Conservation (phyloP, 345 rosid genomes). For the Boechera divaricarpa region DNA sequence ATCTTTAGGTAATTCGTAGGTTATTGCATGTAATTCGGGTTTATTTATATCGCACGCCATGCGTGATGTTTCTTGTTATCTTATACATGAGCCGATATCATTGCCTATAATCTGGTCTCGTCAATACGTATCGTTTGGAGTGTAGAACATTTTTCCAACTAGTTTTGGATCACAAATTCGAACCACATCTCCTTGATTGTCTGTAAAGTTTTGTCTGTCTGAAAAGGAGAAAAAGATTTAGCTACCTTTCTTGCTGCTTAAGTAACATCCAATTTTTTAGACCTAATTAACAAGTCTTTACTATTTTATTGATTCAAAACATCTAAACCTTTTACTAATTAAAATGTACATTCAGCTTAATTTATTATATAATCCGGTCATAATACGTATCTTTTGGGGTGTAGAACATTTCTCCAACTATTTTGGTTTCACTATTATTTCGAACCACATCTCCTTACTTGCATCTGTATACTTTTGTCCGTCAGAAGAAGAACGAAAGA, state of each 20-base stretch:
- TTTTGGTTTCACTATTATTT: not conserved
- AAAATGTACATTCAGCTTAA: no score
- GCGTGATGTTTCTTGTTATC: not conserved
- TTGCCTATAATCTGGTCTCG: not conserved
- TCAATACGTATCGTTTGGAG: not conserved
- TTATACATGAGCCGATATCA: not conserved
- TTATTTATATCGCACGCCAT: not conserved
- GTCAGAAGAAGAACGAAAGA: not conserved
- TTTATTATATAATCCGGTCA: not conserved
- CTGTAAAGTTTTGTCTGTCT: not conserved
- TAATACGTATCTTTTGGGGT: not conserved
- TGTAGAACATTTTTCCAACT: not conserved
- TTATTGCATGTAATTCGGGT: not conserved
- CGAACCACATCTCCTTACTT: not conserved
- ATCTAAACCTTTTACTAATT: no score
- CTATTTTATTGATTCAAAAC: no score
- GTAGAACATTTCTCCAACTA: not conserved
- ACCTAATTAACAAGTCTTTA: no score
- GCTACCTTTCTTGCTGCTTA: no score
- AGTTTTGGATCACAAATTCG: not conserved
- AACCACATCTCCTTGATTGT: not conserved
- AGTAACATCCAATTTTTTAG: no score
- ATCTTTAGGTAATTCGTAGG: not conserved
- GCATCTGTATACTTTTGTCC: not conserved
- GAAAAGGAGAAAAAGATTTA: no score